A percentile compares a stretch with the other conserved stretches of the same genome.
These are phyloP conservation scores for Chlorella variabilis DNA, from an alignment of 163 green algal species.

Conservation along the genomic window DNA sequence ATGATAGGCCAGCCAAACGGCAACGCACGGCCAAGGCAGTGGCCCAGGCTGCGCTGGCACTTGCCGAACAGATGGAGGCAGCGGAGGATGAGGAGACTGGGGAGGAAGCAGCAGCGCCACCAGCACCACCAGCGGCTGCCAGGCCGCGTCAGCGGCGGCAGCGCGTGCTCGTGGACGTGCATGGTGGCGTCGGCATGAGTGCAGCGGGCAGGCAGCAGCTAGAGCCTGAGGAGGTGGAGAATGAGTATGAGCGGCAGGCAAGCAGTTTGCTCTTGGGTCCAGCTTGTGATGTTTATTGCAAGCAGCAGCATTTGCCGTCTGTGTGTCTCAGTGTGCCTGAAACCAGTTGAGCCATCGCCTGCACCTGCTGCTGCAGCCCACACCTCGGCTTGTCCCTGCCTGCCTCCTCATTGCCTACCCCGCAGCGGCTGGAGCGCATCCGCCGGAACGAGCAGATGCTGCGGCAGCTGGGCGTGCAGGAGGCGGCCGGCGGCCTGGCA, in stretches of 20 bases:
- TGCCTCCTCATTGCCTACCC: background rate
- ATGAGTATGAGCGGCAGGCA: slow-evolving; percentile 28
- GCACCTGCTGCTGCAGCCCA: no score
- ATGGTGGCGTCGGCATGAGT: background rate
- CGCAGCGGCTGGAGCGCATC: slow-evolving; percentile 34
- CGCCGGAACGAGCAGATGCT: slow-evolving; percentile 27
- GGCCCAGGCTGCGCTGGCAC: background rate
- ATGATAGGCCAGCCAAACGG: background rate
- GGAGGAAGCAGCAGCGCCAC: background rate
- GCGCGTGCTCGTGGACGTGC: slow-evolving; percentile 31
- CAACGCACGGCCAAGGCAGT: background rate
- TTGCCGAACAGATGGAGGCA: background rate
- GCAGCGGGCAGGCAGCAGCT: background rate
- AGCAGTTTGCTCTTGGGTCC: no score
- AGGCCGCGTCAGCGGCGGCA: slow-evolving; percentile 2
- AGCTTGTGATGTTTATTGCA: no score
- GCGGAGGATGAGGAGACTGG: background rate
- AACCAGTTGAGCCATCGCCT: no score
- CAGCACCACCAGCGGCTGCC: background rate
- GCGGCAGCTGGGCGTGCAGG: slow-evolving; percentile 15
- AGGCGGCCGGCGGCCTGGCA: background rate
- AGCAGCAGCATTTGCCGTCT: no score
- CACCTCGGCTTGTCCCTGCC: no score
- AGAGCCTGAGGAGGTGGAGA: slow-evolving; percentile 3
- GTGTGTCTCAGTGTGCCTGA: no score